phyloP scores from a whole-genome alignment of 1,284 basidiomycete species.

The Trichosporon sp. region DNA sequence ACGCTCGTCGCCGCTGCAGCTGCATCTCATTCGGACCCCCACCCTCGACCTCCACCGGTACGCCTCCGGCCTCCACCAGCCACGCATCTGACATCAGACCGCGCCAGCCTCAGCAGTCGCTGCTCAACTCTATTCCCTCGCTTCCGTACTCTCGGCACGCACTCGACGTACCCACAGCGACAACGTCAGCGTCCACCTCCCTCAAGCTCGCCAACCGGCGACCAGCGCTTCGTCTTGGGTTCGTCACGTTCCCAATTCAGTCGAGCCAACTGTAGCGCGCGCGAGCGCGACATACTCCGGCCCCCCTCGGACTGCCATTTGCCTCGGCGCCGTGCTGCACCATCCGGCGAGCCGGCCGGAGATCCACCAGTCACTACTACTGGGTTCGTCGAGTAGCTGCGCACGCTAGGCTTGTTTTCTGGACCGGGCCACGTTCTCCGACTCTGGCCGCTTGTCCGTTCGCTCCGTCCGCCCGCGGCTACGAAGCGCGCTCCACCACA shows the following conservation, averaged over 20 bases:
- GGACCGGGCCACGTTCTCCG: too few species aligned
- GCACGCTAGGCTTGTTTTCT: too few species aligned
- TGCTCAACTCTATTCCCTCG: not conserved
- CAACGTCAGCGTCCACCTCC: not conserved
- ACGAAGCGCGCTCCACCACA: too few species aligned
- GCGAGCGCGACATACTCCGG: too few species aligned
- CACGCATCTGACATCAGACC: not conserved
- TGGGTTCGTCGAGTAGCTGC: too few species aligned
- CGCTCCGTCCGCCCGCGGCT: too few species aligned
- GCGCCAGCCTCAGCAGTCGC: not conserved
- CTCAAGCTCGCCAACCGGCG: not conserved
- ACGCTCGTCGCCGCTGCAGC: not conserved
- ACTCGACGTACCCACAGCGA: not conserved
- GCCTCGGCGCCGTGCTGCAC: too few species aligned
- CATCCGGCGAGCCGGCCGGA: too few species aligned
- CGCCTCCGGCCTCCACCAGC: not conserved
- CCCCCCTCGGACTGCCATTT: not conserved
- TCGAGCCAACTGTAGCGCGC: not conserved
- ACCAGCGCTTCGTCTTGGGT: not conserved
- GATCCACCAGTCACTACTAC: too few species aligned
- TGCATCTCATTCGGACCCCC: not conserved
- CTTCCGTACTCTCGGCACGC: not conserved
- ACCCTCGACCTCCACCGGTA: not conserved
- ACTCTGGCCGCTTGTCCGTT: too few species aligned
- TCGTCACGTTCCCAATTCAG: not conserved